Evolutionary conservation across 257 asterid genomes (phyloP), one percentile per base, ranked within the genome.

Genomic region (Scutellaria galericulata): DNA sequence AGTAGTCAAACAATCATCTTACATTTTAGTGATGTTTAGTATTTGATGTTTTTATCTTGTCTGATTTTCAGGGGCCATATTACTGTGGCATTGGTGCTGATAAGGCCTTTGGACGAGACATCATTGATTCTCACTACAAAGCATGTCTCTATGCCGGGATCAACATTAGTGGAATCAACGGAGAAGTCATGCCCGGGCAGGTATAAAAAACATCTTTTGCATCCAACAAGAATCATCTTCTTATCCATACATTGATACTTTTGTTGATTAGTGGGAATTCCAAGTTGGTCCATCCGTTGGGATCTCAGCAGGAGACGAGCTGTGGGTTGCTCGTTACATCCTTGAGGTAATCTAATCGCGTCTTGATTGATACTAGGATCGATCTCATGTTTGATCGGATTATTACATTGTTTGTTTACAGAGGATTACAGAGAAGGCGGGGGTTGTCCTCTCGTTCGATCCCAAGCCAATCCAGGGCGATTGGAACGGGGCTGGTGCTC

Each of bases 141-240:
- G 96, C 97, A 0, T 90, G 96, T 42, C 80, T 90, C 10, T 88
- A 90, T 44, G 97, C 97, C 2, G 96, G 97, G n/a, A 87, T 90
- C 27, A 88, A 85, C 78, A 85, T 90, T 2, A 83, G 89, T 11
- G 97, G 97, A 35, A 85, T 88, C 58, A 90, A 90, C 20, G 97
- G 90, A 9, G 96, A 90, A 67, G 97, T 90, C 10, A 90, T 90
- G 97, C 97, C 97, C 0, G 97, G 89, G 6, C 97, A 90, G 86
- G 96, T 87, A 83, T 45, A 58, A 0, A 3, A 31, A 56, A 7
- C 7, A 63, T 22, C 15, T 52, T 31, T 42, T 1, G 12, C 40
- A 7, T 20, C 6, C 7, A 35, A 2, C 7, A 8, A 0, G 11
- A 12, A 42, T 6, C 24, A 42, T 6, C 24, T 11, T 35, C 9